Base-by-base conservation (phyloP, 352 stramenopile genomes). In the Globisporangium nodosum region DNA sequence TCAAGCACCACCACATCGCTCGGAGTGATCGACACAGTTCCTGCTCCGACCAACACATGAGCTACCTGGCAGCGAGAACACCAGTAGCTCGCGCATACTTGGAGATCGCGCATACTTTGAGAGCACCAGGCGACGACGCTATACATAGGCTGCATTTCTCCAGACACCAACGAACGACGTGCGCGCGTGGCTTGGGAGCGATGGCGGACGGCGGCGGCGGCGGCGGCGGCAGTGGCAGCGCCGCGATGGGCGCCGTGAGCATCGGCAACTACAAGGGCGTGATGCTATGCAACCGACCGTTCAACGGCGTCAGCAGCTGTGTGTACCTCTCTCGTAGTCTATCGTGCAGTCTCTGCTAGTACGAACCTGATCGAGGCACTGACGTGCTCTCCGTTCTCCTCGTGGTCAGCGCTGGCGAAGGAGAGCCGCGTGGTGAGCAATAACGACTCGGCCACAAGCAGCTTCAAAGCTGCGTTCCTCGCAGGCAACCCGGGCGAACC, bases 251-350 rank as follows among this genome's bases (percentile, higher is more conserved):
- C n/a, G 78, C 78, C 35, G 79, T 94, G 61, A 92, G 80, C 59
- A 97, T 97, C 65, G 91, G 89, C 67, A 97, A 97, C 78, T 97
- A 97, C 74, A 97, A 98, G 73, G 92, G 91, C 56, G 92, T 98
- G 30, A 98, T 98, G 91, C 81, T 98, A 35, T 98, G 92, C 75
- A 97, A 98, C 69, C 73, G 92, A 21, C 92, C 92, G 15, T 97
- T 97, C 78, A 94, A 93, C 49, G 89, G 88, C 49, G 85, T 91
- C 54, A 86, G 71, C 58, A 79, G 70, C 57, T 86, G 81, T 93
- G 71, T 66, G 69, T 65, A 12, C 33, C 2, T 12, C 13, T 15
- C 11, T 27, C 33, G 13, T 2, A 37, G n/a, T 21, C 4, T 54
- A 15, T 5, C 13, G 43, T 49, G 33, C 9, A n/a, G 24, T 13